A percentile compares a stretch with the other conserved stretches of the same genome.
Conservation (phyloP, 257 asterid species). For the Orobanche coerulescens region DNA sequence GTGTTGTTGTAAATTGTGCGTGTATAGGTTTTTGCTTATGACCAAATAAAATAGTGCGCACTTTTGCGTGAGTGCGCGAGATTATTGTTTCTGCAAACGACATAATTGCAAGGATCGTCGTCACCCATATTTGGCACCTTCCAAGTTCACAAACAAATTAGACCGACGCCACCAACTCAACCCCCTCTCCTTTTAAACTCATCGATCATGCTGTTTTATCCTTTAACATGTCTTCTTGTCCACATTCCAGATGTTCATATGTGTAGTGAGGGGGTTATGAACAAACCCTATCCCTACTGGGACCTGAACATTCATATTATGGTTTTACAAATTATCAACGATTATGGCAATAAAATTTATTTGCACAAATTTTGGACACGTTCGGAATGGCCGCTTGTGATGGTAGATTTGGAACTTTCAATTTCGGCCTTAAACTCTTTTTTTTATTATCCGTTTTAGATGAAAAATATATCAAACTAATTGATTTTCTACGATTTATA, state of each 20-base stretch:
- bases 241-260: neutral
- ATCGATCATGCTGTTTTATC: constrained; percentile 22
- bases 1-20: neutral
- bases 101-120: constrained; percentile 9
- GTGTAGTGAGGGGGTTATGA: too few species aligned
- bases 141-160: constrained; percentile 10
- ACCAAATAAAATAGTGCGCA: neutral
- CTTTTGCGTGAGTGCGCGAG: neutral
- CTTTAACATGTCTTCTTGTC: neutral
- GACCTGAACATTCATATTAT: too few species aligned
- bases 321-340: too few species aligned
- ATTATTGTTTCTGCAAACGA: neutral
- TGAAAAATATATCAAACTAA: too few species aligned
- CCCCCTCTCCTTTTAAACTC: neutral
- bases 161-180: constrained; percentile 7
- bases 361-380: too few species aligned
- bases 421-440: too few species aligned
- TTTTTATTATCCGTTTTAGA: too few species aligned
- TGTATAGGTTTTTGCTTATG: neutral
- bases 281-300: too few species aligned
- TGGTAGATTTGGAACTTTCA: too few species aligned
- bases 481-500: too few species aligned
- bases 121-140: constrained; percentile 7
- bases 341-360: too few species aligned
- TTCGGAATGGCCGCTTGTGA: too few species aligned